Percentiles rank a stretch among this genome's conserved stretches.
These are phyloP conservation scores for Aspergillus heteromorphus DNA, from an alignment of 495 filamentous ascomycete species.

Conservation along the genomic window DNA sequence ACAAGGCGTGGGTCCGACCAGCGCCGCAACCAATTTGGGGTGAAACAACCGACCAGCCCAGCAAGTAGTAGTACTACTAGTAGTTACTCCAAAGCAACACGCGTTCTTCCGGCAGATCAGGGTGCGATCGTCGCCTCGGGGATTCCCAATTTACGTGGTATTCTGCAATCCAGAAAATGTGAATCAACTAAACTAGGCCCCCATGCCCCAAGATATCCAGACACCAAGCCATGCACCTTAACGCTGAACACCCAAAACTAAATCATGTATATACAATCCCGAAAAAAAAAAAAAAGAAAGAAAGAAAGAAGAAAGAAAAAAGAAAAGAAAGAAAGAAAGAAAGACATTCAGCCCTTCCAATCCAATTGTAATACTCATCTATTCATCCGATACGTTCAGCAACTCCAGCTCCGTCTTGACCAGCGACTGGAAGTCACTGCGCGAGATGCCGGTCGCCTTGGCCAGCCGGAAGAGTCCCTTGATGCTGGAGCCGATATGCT, in stretches of 20 bases:
- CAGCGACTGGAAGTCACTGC: conserved; percentile 76
- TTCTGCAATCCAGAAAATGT: too few relatives aligned
- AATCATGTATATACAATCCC: background rate
- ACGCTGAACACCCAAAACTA: conserved; percentile 14
- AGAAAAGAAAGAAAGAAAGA: too few relatives aligned
- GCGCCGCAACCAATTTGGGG: background rate
- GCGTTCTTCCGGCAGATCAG: too few relatives aligned
- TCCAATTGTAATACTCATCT: conserved; percentile 6
- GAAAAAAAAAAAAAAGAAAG: background rate
- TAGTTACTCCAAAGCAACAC: too few relatives aligned
- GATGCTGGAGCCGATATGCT: conserved; percentile 82
- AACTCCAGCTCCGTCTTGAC: conserved; percentile 76
- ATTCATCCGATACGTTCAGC: conserved; percentile 68
- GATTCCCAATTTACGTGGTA: too few relatives aligned
- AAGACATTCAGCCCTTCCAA: too few relatives aligned
- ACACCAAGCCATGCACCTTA: conserved; percentile 7
- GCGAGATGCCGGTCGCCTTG: conserved; percentile 70
- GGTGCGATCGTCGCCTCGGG: too few relatives aligned
- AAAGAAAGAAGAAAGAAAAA: too few relatives aligned
- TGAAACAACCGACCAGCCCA: conserved; percentile 2
- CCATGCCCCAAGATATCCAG: background rate
- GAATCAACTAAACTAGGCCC: too few relatives aligned
- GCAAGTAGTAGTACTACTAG: background rate
- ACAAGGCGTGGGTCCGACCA: conserved; percentile 14
- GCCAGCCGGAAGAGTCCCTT: conserved; percentile 85